Percentiles rank a stretch among this genome's conserved stretches.
phyloP scores from a whole-genome alignment of 495 filamentous ascomycete species.

The Amniculicola lignicola region DNA sequence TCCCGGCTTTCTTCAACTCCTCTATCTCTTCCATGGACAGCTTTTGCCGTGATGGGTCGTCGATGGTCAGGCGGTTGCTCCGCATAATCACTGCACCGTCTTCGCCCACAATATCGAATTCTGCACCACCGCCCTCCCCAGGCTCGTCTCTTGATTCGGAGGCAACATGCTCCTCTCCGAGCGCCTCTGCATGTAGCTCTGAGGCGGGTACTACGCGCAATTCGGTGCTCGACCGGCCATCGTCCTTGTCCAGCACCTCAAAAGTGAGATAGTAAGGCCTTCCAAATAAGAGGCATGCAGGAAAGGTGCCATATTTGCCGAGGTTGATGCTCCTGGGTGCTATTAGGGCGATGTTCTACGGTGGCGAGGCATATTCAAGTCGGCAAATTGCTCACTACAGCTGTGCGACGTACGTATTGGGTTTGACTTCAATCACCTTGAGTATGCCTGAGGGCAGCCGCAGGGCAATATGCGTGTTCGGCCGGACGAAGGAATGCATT shows the following conservation, averaged over 20 bases:
- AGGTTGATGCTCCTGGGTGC: conserved; percentile 68
- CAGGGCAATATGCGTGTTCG: conserved; percentile 61
- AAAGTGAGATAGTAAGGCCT: conserved; percentile 88
- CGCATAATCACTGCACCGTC: conserved; percentile 64
- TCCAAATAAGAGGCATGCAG: conserved; percentile 78
- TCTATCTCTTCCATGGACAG: conserved; percentile 87
- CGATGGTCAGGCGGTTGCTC: conserved; percentile 73
- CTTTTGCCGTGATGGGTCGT: conserved; percentile 76
- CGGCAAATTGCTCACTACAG: conserved; percentile 36
- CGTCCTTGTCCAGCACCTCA: conserved; percentile 70
- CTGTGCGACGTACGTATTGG: conserved; percentile 67
- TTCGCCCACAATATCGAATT: conserved; percentile 52
- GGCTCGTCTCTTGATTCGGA: conserved; percentile 49
- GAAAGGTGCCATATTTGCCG: conserved; percentile 86
- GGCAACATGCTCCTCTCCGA: conserved; percentile 51
- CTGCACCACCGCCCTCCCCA: conserved; percentile 47
- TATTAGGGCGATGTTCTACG: conserved; percentile 9
- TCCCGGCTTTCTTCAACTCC: conserved; percentile 74
- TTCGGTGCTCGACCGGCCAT: conserved; percentile 53
- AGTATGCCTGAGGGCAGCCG: conserved; percentile 65
- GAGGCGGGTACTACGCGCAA: conserved; percentile 75
- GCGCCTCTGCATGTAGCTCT: conserved; percentile 79
- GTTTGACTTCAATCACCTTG: conserved; percentile 62
- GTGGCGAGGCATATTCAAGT: not conserved
- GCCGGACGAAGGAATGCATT: conserved; percentile 53